Evolutionary conservation across 176 grass and related monocot genomes (phyloP), one percentile per base, ranked within the genome.

Genomic region (Pharus latifolius): DNA sequence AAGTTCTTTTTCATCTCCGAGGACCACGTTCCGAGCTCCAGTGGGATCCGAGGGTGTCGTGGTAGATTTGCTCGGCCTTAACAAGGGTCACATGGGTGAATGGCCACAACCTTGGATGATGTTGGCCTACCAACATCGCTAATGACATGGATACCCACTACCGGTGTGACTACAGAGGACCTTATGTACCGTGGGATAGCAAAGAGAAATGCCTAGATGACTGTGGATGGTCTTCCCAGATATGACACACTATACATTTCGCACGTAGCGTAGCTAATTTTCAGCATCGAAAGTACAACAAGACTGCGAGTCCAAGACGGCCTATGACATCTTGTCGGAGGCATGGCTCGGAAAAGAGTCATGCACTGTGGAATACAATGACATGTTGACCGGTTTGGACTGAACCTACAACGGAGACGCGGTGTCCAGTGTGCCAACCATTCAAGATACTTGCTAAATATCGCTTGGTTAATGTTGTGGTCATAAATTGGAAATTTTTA

Each of bases 31-130:
- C 54, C 13, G 68, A 13, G 80, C 83, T 10, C 92, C 92, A 0
- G 53, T 35, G 0, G 88, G 92, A 0, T 22, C 70, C 0, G 85
- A 96, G 14, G 44, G 85, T 0, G 88, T 92, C 13, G 88, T 82
- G 26, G 66, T 86, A 1, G 85, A 96, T 76, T 76, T 85, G 10
- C 37, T 77, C 2, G 92, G 92, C 1, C 56, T 96, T 18, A 69
- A 74, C 10, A 96, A 92, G 73, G 92, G 88, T 69, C 14, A 82
- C 85, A 15, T 92, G 88, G 88, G 80, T 96, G 35, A 96, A 96
- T 69, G 92, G 92, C 56, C 76, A 96, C 72, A 96, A 77, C 85
- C 74, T 96, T 3, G 92, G 92, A 12, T 82, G 85, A 0, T 92
- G 82, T 80, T 96, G 88, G 92, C 85, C 92, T 8, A 63, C 64